Evolutionary conservation across 140 eudicot species (phyloP).

Genomic region (Flaveria floridana): DNA sequence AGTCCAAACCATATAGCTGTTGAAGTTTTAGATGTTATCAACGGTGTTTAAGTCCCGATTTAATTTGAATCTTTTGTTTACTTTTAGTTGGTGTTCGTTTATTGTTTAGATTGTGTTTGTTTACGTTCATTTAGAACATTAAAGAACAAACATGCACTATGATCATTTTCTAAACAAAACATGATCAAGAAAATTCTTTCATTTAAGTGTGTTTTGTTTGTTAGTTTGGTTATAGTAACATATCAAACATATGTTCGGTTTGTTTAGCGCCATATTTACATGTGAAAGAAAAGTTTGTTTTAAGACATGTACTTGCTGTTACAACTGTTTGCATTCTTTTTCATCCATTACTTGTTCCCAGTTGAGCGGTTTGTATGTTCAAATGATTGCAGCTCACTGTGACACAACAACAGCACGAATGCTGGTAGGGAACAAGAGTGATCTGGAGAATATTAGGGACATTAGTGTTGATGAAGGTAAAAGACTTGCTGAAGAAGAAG

Average conservation of each 20-base stretch:
- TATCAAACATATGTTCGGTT: not conserved
- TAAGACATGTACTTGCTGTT: not conserved
- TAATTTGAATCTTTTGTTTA: too few species aligned
- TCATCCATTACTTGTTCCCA: not conserved
- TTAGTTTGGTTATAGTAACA: not conserved
- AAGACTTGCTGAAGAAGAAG: conserved; percentile 77
- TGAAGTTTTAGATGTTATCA: too few species aligned
- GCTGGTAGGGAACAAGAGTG: conserved; percentile 91
- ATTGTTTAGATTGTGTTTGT: not conserved
- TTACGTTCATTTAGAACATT: not conserved
- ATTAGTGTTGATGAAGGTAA: conserved; percentile 71
- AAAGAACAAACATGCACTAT: not conserved
- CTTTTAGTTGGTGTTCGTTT: not conserved
- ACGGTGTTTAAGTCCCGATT: too few species aligned
- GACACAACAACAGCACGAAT: conserved; percentile 77
- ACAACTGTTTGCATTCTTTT: not conserved
- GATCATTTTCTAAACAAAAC: not conserved
- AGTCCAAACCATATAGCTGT: not conserved
- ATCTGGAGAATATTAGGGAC: conserved; percentile 77
- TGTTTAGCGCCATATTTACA: not conserved
- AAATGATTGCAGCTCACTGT: conserved; percentile 65
- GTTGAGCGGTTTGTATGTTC: not conserved
- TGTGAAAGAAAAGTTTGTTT: not conserved
- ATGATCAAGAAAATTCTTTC: not conserved
- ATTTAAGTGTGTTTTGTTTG: not conserved